These are phyloP conservation scores for Petunia axillaris DNA, from an alignment of 257 asterid genomes.

Conservation along the genomic window DNA sequence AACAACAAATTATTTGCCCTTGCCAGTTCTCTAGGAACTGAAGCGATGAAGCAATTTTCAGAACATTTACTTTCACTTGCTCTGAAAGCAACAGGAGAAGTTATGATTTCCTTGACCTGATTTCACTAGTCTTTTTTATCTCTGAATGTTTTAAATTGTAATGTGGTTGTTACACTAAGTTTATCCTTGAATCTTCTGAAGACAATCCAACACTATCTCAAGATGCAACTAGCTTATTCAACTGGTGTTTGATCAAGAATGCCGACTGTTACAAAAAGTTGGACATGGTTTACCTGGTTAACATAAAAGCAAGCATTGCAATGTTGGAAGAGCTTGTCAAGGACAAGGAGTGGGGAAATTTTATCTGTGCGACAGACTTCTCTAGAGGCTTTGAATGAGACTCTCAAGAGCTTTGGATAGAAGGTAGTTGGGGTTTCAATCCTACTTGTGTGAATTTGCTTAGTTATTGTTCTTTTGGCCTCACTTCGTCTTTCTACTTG, in stretches of 20 bases:
- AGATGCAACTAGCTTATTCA: slow-evolving; percentile 69
- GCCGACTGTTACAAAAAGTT: slow-evolving; percentile 80
- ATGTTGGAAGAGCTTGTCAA: slow-evolving; percentile 56
- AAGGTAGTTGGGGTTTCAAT: slow-evolving; percentile 43
- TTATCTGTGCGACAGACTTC: slow-evolving; percentile 59
- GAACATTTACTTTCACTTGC: slow-evolving; percentile 58
- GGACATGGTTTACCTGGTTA: slow-evolving; percentile 64
- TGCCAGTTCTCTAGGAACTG: slow-evolving; percentile 88
- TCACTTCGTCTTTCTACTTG: background rate
- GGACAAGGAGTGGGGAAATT: slow-evolving; percentile 51
- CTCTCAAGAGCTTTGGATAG: slow-evolving; percentile 64
- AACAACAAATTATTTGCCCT: slow-evolving; percentile 68
- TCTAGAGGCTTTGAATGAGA: slow-evolving; percentile 53
- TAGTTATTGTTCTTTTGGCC: background rate
- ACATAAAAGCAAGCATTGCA: slow-evolving; percentile 65
- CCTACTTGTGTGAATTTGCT: background rate
- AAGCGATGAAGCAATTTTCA: slow-evolving; percentile 79
- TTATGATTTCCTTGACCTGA: slow-evolving; percentile 34
- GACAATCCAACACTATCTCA: slow-evolving; percentile 69
- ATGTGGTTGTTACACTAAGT: slow-evolving; percentile 5
- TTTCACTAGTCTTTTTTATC: background rate
- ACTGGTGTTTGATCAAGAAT: slow-evolving; percentile 78
- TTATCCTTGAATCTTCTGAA: slow-evolving; percentile 39
- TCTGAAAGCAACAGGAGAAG: slow-evolving; percentile 69
- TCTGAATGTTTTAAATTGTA: background rate